phyloP scores from a whole-genome alignment of 306 rosid genomes.

The Ziziphus jujuba region DNA sequence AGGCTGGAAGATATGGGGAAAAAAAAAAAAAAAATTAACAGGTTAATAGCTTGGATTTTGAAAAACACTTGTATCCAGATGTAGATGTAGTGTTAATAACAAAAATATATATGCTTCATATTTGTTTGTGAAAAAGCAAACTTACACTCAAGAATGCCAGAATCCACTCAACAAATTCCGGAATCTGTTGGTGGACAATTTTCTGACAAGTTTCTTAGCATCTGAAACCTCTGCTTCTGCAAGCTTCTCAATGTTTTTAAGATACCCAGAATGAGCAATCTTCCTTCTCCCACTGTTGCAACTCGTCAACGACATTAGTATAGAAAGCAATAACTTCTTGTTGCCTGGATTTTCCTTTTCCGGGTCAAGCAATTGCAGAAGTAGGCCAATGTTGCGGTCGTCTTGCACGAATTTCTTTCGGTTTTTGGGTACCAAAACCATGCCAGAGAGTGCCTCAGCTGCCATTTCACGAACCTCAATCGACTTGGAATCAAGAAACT shows the following conservation, averaged over 20 bases:
- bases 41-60: constrained; percentile 26
- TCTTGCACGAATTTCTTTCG: constrained; percentile 76
- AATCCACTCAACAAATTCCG: constrained; percentile 72
- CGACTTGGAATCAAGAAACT: constrained; percentile 71
- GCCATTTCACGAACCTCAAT: constrained; percentile 84
- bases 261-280: constrained; percentile 67
- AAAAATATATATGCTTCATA: constrained; percentile 12
- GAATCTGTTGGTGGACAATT: constrained; percentile 69
- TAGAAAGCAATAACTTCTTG: constrained; percentile 58
- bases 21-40: constrained; percentile 15
- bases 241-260: constrained; percentile 75
- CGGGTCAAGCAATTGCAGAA: constrained; percentile 62
- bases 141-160: constrained; percentile 67
- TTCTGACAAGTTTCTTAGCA: constrained; percentile 85
- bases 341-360: constrained; percentile 57
- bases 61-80: constrained; percentile 39
- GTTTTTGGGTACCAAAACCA: constrained; percentile 71
- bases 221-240: constrained; percentile 81
- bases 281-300: constrained; percentile 78
- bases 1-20: constrained; percentile 8
- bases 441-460: constrained; percentile 60
- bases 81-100: constrained; percentile 62
- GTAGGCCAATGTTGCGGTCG: constrained; percentile 53
- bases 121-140: neutral
- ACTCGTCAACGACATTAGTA: constrained; percentile 69